These are phyloP conservation scores for Amanita polypyramis DNA, from an alignment of 768 basidiomycete species.

Conservation along the genomic window DNA sequence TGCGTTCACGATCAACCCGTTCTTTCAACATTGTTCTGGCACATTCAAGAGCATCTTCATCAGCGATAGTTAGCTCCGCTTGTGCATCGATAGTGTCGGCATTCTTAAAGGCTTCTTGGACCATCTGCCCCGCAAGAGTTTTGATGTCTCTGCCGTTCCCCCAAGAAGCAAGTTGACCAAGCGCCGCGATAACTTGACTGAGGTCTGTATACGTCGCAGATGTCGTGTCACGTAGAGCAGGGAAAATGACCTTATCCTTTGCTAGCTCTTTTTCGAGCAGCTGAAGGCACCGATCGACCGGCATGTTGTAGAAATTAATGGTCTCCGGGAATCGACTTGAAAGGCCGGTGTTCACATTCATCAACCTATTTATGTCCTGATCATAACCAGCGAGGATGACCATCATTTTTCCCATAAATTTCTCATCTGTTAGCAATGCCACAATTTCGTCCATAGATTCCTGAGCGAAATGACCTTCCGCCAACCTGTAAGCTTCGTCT, in stretches of 20 bases:
- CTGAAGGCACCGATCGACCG: constrained; percentile 34
- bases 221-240: constrained; percentile 22
- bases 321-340: constrained; percentile 61
- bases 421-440: constrained; percentile 46
- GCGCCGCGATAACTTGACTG: constrained; percentile 24
- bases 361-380: constrained; percentile 49
- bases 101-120: constrained; percentile 25
- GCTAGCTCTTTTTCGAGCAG: constrained; percentile 37
- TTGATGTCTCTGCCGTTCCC: constrained; percentile 62
- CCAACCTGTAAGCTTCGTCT: constrained; percentile 61
- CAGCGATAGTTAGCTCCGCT: constrained; percentile 15
- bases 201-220: constrained; percentile 24
- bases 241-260: constrained; percentile 29
- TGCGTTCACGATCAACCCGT: constrained; percentile 3
- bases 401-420: constrained; percentile 47
- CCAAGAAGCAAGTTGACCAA: constrained; percentile 44
- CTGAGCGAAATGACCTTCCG: constrained; percentile 51
- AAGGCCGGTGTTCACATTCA: constrained; percentile 50
- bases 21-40: constrained; percentile 10
- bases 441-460: constrained; percentile 70
- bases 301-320: constrained; percentile 43
- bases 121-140: constrained; percentile 39
- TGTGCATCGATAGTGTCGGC: constrained; percentile 10
- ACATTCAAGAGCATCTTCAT: constrained; percentile 19
- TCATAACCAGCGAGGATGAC: constrained; percentile 67